Evolutionary conservation across 2,329 filamentous ascomycete genomes (phyloP), one percentile per base, ranked within the genome.

Genomic region (Neonectria hederae): DNA sequence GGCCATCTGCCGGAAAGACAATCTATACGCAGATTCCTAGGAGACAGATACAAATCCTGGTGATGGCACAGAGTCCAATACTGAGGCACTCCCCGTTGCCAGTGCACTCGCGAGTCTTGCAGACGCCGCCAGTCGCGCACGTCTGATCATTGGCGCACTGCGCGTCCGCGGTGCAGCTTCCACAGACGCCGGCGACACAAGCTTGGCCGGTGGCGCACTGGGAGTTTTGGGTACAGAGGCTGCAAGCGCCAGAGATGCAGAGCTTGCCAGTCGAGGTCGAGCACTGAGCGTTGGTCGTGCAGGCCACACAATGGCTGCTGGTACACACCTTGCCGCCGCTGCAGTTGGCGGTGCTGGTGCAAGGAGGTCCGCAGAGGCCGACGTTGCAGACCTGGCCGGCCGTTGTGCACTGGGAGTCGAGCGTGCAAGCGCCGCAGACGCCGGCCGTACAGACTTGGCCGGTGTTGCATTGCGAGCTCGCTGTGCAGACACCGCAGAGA

Each of bases 251-350:
- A n/a, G 43, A 42, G 14, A 42, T 52, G 58, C 65, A 67, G 28
- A 59, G 24, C 43, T 67, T 56, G 19, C 62, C 59, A 3, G 45
- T 5, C 3, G 35, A 42, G 14, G 57, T 48, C 30, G 43, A 45
- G 40, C 66, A 68, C 35, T 66, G 61, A 5, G 48, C 42, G 54
- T 49, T 45, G 19, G 54, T 30, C 5, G 63, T 63, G 21, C 66
- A 68, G 2, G 54, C 17, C 5, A 10, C 45, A 38, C 59, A 62
- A 5, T 30, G 32, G 13, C 53, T 45, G 6, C 35, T 30, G 19
- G 19, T 10, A 30, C 54, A 56, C 3, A 35, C 42, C 14, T 26
- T 11, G 11, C 54, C 42, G 19, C 40, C 26, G 11, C 11, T 35
- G 30, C 42, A 46, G 10, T 8, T 28, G 14, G 53, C 19, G 5